A percentile compares a stretch with the other conserved stretches of the same genome.
Evolutionary conservation across 805 yeast species (phyloP).

Genomic region (Candida arabinofermentans): DNA sequence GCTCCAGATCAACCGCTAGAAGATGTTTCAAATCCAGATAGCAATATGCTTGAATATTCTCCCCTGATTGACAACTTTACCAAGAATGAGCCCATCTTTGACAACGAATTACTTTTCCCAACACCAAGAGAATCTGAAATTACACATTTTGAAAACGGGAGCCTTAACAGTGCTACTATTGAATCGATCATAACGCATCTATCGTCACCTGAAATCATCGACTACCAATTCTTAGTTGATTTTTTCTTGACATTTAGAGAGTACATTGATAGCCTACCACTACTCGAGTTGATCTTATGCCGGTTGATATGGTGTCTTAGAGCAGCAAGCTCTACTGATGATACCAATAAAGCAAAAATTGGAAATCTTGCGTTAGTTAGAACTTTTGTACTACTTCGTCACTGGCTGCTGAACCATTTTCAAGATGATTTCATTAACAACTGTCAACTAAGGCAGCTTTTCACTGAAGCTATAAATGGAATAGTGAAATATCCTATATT

Average conservation of each 20-base stretch:
- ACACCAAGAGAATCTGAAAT: constrained; percentile 31
- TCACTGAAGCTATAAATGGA: constrained; percentile 40
- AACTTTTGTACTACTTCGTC: constrained; percentile 82
- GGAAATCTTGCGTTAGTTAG: constrained; percentile 72
- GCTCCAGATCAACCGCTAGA: neutral
- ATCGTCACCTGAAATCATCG: constrained; percentile 70
- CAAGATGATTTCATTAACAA: constrained; percentile 72
- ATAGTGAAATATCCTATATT: constrained; percentile 25
- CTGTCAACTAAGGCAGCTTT: constrained; percentile 41
- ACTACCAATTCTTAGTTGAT: constrained; percentile 76
- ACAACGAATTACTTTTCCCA: constrained; percentile 30
- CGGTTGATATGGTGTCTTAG: constrained; percentile 72
- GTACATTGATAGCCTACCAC: constrained; percentile 53
- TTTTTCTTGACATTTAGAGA: constrained; percentile 81
- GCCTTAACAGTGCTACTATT: constrained; percentile 26
- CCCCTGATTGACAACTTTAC: constrained; percentile 25
- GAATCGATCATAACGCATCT: constrained; percentile 51
- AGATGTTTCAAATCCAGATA: neutral
- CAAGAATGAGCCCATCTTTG: constrained; percentile 32
- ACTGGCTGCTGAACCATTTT: constrained; percentile 87
- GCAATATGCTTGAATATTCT: constrained; percentile 3
- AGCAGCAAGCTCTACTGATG: constrained; percentile 8
- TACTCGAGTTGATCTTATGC: constrained; percentile 57
- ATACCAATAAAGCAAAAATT: constrained; percentile 31
- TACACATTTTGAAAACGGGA: constrained; percentile 20